phyloP scores from a whole-genome alignment of 176 grass and related monocot genomes.

The Oryza punctata region DNA sequence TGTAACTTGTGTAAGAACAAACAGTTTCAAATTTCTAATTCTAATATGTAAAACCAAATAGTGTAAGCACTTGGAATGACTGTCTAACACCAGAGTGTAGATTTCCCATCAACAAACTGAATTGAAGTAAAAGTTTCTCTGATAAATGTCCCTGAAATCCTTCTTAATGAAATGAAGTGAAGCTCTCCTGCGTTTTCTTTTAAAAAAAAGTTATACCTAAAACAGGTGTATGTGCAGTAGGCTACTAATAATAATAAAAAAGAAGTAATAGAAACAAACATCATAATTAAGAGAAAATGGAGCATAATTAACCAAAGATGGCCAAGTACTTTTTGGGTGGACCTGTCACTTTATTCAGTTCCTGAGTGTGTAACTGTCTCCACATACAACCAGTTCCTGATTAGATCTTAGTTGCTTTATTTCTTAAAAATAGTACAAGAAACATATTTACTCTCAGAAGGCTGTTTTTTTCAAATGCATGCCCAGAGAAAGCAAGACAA shows the following conservation, averaged over 20 bases:
- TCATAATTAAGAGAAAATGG: constrained; percentile 5
- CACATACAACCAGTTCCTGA: neutral
- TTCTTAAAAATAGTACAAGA: constrained; percentile 25
- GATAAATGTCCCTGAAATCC: constrained; percentile 14
- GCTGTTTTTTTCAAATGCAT: neutral
- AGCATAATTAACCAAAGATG: constrained; percentile 16
- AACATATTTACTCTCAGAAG: constrained; percentile 24
- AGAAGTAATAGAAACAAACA: constrained; percentile 30
- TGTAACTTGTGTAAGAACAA: constrained; percentile 21
- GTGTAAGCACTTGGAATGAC: constrained; percentile 1
- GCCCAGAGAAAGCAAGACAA: neutral
- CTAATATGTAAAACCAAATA: neutral
- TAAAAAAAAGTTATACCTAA: too few species aligned
- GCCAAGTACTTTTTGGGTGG: constrained; percentile 10
- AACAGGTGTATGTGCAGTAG: constrained; percentile 5
- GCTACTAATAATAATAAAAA: neutral
- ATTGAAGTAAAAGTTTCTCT: constrained; percentile 7
- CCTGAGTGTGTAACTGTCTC: neutral
- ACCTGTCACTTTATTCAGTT: constrained; percentile 18
- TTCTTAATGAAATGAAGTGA: too few species aligned
- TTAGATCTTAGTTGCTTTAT: constrained; percentile 3
- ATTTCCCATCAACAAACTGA: constrained; percentile 22
- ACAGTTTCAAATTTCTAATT: neutral
- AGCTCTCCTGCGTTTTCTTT: too few species aligned
- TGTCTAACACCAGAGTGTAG: constrained; percentile 16